These are phyloP conservation scores for Dothideomycetes sp. DNA, from an alignment of 2,329 filamentous ascomycete species.

Conservation along the genomic window DNA sequence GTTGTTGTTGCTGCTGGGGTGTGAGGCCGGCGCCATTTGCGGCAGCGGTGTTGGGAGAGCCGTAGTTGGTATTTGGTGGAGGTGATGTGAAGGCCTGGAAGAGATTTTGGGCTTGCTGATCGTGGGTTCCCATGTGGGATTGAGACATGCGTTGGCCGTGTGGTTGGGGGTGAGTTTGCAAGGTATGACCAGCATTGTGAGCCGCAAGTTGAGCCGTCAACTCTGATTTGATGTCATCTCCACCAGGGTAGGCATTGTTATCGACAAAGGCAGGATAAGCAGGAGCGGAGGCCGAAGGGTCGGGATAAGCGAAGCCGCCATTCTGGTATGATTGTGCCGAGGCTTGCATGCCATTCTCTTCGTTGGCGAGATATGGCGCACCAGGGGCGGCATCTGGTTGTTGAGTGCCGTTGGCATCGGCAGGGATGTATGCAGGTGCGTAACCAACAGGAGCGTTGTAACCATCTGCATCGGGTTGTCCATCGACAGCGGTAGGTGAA, in stretches of 20 bases:
- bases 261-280: slow-evolving; percentile 18
- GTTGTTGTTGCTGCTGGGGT: slow-evolving; percentile 13
- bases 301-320: slow-evolving; percentile 14
- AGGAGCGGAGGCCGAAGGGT: slow-evolving; percentile 19
- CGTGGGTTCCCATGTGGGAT: slow-evolving; percentile 8
- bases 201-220: slow-evolving; percentile 16
- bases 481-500: slow-evolving; percentile 1
- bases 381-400: slow-evolving; percentile 22
- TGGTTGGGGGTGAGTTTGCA: slow-evolving; percentile 13
- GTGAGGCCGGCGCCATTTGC: slow-evolving; percentile 9
- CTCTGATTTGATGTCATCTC: slow-evolving; percentile 16
- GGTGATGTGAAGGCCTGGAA: slow-evolving; percentile 12
- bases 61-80: slow-evolving; percentile 6
- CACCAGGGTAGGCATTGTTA: slow-evolving; percentile 9
- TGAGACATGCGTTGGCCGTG: slow-evolving; percentile 13
- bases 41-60: slow-evolving; percentile 3
- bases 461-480: slow-evolving; percentile 3
- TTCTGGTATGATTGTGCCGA: slow-evolving; percentile 19
- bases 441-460: slow-evolving; percentile 16
- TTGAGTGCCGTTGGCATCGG: slow-evolving; percentile 14
- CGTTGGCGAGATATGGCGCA: slow-evolving; percentile 22
- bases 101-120: slow-evolving; percentile 9
- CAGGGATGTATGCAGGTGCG: slow-evolving; percentile 9
- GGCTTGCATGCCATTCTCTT: slow-evolving; percentile 23
- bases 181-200: slow-evolving; percentile 15